phyloP scores from a whole-genome alignment of 2,329 filamentous ascomycete genomes.

The Penicillium sp. region DNA sequence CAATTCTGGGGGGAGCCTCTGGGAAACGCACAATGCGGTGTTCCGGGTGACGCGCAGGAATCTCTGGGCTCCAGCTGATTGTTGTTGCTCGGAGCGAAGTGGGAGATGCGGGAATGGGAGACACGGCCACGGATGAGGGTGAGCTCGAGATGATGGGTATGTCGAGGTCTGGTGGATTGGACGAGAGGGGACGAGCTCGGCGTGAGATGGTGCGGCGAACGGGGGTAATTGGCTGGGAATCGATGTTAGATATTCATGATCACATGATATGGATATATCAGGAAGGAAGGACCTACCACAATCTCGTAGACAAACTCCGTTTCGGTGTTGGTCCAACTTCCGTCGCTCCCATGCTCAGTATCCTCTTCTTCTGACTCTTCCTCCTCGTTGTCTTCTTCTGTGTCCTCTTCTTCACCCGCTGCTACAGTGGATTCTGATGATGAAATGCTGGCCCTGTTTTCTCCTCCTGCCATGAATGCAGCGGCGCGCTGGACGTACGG shows the following conservation, averaged over 20 bases:
- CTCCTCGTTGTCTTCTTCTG: neutral
- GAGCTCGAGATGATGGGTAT: constrained; percentile 8
- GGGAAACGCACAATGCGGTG: neutral
- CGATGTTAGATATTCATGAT: neutral
- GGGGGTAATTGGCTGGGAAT: neutral
- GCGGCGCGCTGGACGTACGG: constrained; percentile 9
- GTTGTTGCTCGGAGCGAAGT: neutral
- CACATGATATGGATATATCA: neutral
- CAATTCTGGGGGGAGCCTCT: neutral
- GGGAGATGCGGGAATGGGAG: neutral
- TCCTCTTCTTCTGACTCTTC: neutral
- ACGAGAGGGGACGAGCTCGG: constrained; percentile 11
- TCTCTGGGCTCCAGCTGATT: constrained; percentile 1
- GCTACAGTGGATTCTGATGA: neutral
- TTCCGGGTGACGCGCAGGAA: constrained; percentile 3
- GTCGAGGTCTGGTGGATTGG: constrained; percentile 13
- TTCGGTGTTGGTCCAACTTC: neutral
- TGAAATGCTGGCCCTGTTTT: neutral
- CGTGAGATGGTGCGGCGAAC: constrained; percentile 8
- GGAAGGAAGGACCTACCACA: neutral
- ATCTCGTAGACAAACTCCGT: neutral
- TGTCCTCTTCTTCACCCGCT: neutral
- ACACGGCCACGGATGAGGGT: neutral
- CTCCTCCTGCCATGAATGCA: constrained; percentile 11
- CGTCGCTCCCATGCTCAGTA: neutral